phyloP scores from a whole-genome alignment of 2,329 filamentous ascomycete species.

The Aspergillus costaricaensis region DNA sequence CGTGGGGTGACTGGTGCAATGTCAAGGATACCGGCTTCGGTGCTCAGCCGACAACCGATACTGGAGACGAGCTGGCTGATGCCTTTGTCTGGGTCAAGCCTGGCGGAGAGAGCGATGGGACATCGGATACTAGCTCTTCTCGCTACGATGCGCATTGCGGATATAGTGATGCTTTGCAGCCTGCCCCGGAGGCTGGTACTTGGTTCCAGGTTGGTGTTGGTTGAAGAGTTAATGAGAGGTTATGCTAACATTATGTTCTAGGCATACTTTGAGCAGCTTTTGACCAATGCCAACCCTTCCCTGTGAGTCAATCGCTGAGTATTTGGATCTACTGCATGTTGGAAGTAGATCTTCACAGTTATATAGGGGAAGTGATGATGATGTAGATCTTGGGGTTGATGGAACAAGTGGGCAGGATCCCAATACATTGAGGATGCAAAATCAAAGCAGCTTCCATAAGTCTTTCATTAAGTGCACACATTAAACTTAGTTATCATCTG shows the following conservation, averaged over 20 bases:
- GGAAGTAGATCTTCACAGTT: neutral
- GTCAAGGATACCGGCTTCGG: constrained; percentile 65
- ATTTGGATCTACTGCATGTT: neutral
- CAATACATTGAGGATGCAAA: too few species aligned
- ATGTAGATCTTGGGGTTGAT: neutral
- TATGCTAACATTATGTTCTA: constrained; percentile 11
- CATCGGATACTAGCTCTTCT: constrained; percentile 50
- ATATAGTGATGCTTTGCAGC: constrained; percentile 56
- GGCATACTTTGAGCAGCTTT: constrained; percentile 34
- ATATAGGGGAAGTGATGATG: constrained; percentile 7
- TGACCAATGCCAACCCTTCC: constrained; percentile 32
- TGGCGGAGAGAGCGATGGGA: constrained; percentile 58
- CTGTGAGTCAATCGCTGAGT: neutral
- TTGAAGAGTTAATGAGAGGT: too few species aligned
- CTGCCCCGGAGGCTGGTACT: constrained; percentile 68
- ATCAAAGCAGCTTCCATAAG: too few species aligned
- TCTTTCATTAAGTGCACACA: too few species aligned
- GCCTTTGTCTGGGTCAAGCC: constrained; percentile 73
- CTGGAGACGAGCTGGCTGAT: constrained; percentile 60
- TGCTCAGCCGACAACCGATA: constrained; percentile 63
- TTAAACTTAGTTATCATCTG: neutral
- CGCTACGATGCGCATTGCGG: constrained; percentile 61
- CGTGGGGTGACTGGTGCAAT: constrained; percentile 71
- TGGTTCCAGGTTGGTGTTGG: constrained; percentile 61
- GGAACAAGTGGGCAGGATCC: too few species aligned